Conservation (phyloP, 805 yeast species). For the Zygosaccharomyces kombuchaensis region DNA sequence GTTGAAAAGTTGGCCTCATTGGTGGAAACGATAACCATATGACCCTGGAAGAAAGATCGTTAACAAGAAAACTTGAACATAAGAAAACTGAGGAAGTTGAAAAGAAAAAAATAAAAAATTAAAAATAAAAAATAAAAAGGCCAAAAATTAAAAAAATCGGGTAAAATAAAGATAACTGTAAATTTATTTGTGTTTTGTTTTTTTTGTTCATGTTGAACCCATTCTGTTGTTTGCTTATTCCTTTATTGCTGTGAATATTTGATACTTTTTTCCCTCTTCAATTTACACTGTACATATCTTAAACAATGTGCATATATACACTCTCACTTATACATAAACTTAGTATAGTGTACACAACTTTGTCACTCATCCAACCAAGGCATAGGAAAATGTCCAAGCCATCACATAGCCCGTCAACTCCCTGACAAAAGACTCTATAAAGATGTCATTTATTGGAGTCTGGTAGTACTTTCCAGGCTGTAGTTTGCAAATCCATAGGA, state of each 20-base stretch:
- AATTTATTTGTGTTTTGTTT: conserved; percentile 1
- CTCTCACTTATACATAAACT: conserved; percentile 9
- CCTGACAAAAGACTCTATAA: conserved; percentile 42
- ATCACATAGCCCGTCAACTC: conserved; percentile 50
- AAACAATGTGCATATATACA: conserved; percentile 10
- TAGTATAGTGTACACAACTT: conserved; percentile 5
- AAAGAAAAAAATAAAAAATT: background rate
- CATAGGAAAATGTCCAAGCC: conserved; percentile 56
- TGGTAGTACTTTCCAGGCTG: conserved; percentile 38
- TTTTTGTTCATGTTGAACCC: conserved; percentile 1
- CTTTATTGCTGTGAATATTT: conserved; percentile 15
- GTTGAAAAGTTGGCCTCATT: conserved; percentile 35
- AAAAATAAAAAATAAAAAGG: background rate
- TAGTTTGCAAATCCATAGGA: conserved; percentile 34
- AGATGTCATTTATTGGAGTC: conserved; percentile 39
- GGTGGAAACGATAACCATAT: conserved; percentile 29
- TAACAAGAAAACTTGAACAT: background rate
- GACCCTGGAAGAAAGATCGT: background rate
- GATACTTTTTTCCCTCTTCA: conserved; percentile 4
- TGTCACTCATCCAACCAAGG: conserved; percentile 36
- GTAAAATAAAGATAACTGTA: background rate
- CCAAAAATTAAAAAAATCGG: background rate
- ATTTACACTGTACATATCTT: conserved; percentile 13
- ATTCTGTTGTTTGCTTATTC: conserved; percentile 4
- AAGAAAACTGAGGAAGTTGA: background rate